Evolutionary conservation across 228 moss, liverwort and hornwort genomes (phyloP).

Genomic region (Sphagnum fallax): DNA sequence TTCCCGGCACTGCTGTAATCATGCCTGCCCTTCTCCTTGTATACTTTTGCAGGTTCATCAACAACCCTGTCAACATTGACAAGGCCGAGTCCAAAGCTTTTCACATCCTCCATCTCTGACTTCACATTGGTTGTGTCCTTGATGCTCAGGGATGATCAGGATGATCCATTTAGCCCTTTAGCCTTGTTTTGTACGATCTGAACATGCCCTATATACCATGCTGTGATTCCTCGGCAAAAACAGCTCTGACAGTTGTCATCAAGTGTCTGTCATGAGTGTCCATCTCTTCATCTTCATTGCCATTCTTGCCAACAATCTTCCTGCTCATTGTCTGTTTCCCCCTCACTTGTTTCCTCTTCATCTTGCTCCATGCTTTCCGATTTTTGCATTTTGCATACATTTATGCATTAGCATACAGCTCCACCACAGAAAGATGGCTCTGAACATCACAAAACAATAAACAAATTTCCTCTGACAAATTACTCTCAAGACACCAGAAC

Average conservation of each 20-base stretch:
- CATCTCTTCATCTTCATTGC: slow-evolving; percentile 8
- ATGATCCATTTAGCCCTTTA: too few relatives aligned
- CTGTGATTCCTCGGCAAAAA: background rate
- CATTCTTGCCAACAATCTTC: slow-evolving; percentile 6
- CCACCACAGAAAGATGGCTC: too few relatives aligned
- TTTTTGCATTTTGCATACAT: too few relatives aligned
- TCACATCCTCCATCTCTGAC: background rate
- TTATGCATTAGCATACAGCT: too few relatives aligned
- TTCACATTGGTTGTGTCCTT: background rate
- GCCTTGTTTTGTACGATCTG: too few relatives aligned
- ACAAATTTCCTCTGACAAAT: too few relatives aligned
- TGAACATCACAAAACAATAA: too few relatives aligned
- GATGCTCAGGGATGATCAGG: background rate
- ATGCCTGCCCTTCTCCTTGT: too few relatives aligned
- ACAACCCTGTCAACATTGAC: slow-evolving; percentile 3
- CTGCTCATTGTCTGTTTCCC: slow-evolving; percentile 1
- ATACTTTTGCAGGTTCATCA: background rate
- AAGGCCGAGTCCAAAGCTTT: background rate
- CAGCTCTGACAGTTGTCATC: too few relatives aligned
- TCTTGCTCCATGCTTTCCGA: slow-evolving; percentile 10
- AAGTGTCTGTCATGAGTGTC: background rate
- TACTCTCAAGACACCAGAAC: too few relatives aligned
- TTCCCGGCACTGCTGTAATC: too few relatives aligned
- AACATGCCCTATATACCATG: background rate
- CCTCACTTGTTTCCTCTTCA: slow-evolving; percentile 18